Percentiles rank a stretch among this genome's conserved stretches.
phyloP scores from a whole-genome alignment of 805 yeast genomes.

The Kurtzmaniella cleridarum region DNA sequence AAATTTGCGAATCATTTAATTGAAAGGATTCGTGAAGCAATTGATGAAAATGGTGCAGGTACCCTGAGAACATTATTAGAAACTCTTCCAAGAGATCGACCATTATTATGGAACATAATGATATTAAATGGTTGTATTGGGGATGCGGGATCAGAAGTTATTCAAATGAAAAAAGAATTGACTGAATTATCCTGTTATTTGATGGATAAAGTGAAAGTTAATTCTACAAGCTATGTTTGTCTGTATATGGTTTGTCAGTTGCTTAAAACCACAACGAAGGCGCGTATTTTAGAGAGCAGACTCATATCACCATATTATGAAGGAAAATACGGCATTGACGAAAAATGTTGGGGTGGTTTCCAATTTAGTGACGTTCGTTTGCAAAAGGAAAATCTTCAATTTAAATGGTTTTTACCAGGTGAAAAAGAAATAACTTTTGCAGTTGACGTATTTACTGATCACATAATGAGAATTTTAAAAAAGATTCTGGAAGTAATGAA shows the following conservation, averaged over 20 bases:
- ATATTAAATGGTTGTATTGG: slow-evolving; percentile 67
- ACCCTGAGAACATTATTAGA: slow-evolving; percentile 59
- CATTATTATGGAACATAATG: slow-evolving; percentile 64
- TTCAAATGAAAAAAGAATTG: slow-evolving; percentile 42
- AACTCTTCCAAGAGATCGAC: slow-evolving; percentile 71
- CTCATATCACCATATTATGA: slow-evolving; percentile 44
- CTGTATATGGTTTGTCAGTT: slow-evolving; percentile 64
- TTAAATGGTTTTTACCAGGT: slow-evolving; percentile 75
- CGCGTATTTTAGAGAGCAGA: slow-evolving; percentile 52
- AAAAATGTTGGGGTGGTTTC: slow-evolving; percentile 69
- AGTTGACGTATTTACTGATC: slow-evolving; percentile 47
- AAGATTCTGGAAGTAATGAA: slow-evolving; percentile 35
- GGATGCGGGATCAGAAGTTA: slow-evolving; percentile 52
- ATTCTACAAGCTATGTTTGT: slow-evolving; percentile 58
- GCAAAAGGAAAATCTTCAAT: slow-evolving; percentile 41
- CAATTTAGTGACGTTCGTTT: slow-evolving; percentile 54
- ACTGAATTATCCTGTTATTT: slow-evolving; percentile 39
- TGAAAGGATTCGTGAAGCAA: slow-evolving; percentile 56
- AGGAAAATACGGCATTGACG: slow-evolving; percentile 32
- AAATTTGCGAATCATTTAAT: slow-evolving; percentile 41
- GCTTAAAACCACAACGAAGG: slow-evolving; percentile 56
- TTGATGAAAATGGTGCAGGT: slow-evolving; percentile 79
- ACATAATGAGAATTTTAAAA: slow-evolving; percentile 39
- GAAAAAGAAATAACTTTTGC: slow-evolving; percentile 55
- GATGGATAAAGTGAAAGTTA: slow-evolving; percentile 44